Evolutionary conservation across 1,139 yeast genomes (phyloP), one percentile per base, ranked within the genome.

Genomic region (Suhomyces ambrosiae): DNA sequence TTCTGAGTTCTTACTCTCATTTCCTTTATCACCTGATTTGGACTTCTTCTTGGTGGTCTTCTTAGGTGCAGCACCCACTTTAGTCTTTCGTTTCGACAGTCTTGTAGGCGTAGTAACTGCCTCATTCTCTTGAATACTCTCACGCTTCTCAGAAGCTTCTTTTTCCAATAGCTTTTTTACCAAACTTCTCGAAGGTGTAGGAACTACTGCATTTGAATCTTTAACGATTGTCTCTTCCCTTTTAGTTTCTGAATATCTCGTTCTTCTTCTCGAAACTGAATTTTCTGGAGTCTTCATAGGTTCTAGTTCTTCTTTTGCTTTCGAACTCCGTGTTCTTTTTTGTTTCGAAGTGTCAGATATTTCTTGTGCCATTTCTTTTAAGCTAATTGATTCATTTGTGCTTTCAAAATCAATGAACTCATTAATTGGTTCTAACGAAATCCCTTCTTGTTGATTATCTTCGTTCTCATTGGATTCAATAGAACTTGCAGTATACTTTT

Each of bases 1-100:
- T 17, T 33, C 38, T 27, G 32, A 35, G 30, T 41, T 41, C 6
- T 35, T 19, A n/a, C n/a, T n/a, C 19, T 41, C 33, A 9, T 40
- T 23, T 13, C 23, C 35, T 17, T 42, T 30, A 6, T 32, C 27
- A 7, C 33, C 11, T 7, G 39, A 21, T 31, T 41, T 46, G 6
- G 35, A 35, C 23, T 33, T 32, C 8, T 15, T 30, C 31, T 33
- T 36, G 28, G 31, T 19, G 9, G 23, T 34, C 11, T 25, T 11
- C 22, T 34, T 33, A 4, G 30, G 17, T 10, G 9, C n/a, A 11
- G 32, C 18, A 7, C 24, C 7, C 3, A 13, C 30, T 14, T 25
- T 32, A 6, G 33, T 12, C 23, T 23, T 19, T 5, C 28, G 11
- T 12, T 14, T 18, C 10, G 32, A 23, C 8, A 19, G 30, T n/a